A percentile compares a stretch with the other conserved stretches of the same genome.
phyloP scores from a whole-genome alignment of 2,329 filamentous ascomycete species.

The Botryosphaeria agaves region DNA sequence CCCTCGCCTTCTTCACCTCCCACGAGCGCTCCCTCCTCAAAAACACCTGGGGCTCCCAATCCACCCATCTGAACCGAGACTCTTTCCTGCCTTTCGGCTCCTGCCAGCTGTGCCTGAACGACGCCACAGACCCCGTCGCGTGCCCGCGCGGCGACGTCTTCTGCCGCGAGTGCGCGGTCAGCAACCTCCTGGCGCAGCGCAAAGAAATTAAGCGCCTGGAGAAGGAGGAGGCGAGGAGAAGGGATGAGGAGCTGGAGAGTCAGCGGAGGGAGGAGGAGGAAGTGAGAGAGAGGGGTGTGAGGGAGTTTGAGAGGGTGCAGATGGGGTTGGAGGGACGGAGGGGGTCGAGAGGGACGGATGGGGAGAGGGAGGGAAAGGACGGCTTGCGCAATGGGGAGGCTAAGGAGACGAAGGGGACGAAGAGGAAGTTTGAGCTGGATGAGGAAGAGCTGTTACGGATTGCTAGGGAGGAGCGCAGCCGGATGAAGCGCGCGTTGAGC shows the following conservation, averaged over 20 bases:
- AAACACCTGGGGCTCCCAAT: slow-evolving; percentile 62
- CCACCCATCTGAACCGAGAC: slow-evolving; percentile 74
- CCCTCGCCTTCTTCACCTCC: slow-evolving; percentile 81
- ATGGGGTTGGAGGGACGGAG: slow-evolving; percentile 36
- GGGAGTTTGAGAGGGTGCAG: slow-evolving; percentile 73
- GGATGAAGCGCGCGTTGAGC: slow-evolving; percentile 52
- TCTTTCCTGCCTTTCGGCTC: slow-evolving; percentile 84
- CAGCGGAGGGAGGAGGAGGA: slow-evolving; percentile 47
- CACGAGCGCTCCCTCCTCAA: slow-evolving; percentile 76
- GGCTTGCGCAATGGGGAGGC: slow-evolving; percentile 8
- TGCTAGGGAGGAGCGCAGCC: slow-evolving; percentile 49
- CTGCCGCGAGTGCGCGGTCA: slow-evolving; percentile 84
- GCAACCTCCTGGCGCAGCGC: slow-evolving; percentile 77
- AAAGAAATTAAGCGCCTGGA: slow-evolving; percentile 78
- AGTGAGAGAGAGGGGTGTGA: slow-evolving; percentile 49
- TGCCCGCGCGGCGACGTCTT: slow-evolving; percentile 78
- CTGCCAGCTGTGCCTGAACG: slow-evolving; percentile 72
- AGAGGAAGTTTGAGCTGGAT: slow-evolving; percentile 70
- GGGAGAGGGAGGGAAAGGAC: slow-evolving; percentile 22
- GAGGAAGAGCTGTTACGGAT: slow-evolving; percentile 58
- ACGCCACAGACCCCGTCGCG: slow-evolving; percentile 65
- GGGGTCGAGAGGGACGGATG: slow-evolving; percentile 17
- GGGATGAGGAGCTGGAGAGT: slow-evolving; percentile 44
- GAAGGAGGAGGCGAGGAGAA: slow-evolving; percentile 42
- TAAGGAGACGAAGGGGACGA: slow-evolving; percentile 28